Conservation (phyloP, 345 rosid genomes). For the Erucastrum elatum region DNA sequence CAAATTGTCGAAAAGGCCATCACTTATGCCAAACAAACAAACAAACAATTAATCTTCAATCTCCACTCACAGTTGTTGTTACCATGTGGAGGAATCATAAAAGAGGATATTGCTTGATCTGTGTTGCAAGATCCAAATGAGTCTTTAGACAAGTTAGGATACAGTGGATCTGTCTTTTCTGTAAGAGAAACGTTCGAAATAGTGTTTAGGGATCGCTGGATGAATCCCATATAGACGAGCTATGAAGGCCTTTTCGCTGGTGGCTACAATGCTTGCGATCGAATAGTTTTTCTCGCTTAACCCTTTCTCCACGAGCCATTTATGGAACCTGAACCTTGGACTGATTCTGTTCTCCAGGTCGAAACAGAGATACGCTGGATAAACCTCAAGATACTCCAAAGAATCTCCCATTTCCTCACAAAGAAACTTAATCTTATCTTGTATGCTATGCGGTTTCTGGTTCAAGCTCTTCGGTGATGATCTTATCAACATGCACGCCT, state of each 20-base stretch:
- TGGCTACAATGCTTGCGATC: constrained; percentile 65
- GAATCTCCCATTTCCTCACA: constrained; percentile 47
- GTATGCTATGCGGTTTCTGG: constrained; percentile 53
- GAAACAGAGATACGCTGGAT: constrained; percentile 61
- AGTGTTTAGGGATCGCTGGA: constrained; percentile 64
- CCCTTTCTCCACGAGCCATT: constrained; percentile 56
- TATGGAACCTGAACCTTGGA: constrained; percentile 57
- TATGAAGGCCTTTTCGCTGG: constrained; percentile 58
- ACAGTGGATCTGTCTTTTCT: constrained; percentile 24
- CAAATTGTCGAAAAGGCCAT: neutral
- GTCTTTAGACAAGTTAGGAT: constrained; percentile 9
- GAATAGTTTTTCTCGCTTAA: constrained; percentile 47
- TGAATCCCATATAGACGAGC: constrained; percentile 56
- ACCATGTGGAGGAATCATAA: too few species aligned
- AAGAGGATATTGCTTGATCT: neutral
- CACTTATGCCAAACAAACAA: constrained; percentile 1
- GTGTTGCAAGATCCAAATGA: constrained; percentile 11
- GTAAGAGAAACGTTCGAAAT: constrained; percentile 49
- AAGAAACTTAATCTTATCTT: constrained; percentile 53
- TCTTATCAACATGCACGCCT: constrained; percentile 47
- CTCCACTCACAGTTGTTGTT: neutral
- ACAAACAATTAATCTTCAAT: constrained; percentile 2
- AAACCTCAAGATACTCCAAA: constrained; percentile 48
- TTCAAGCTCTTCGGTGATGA: constrained; percentile 57
- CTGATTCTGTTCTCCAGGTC: constrained; percentile 65